phyloP scores from a whole-genome alignment of 208 protist genomes.

The Leishmania martiniquensis region DNA sequence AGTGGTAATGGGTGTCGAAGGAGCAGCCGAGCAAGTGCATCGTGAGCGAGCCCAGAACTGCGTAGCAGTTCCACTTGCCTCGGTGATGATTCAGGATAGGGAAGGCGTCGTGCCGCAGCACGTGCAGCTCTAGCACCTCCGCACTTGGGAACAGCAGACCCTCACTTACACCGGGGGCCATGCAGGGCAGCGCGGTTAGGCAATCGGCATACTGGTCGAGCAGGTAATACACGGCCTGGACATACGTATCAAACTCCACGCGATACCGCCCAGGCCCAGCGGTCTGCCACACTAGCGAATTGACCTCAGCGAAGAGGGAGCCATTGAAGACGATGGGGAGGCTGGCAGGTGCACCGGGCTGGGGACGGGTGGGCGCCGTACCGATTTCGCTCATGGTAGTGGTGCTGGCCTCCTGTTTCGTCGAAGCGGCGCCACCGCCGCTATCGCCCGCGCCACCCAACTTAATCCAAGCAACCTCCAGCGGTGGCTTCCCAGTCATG shows the following conservation, averaged over 20 bases:
- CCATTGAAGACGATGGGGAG: conserved; percentile 52
- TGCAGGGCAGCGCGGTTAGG: conserved; percentile 28
- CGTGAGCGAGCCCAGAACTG: conserved; percentile 80
- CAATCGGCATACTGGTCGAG: conserved; percentile 76
- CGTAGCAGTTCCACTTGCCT: conserved; percentile 87
- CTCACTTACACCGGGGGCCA: conserved; percentile 14
- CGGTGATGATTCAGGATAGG: conserved; percentile 67
- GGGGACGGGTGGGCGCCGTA: neutral
- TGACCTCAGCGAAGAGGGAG: conserved; percentile 30
- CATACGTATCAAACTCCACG: conserved; percentile 84
- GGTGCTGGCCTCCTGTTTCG: neutral
- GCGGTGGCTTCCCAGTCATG: conserved; percentile 22
- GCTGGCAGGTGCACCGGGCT: neutral
- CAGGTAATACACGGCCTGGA: conserved; percentile 75
- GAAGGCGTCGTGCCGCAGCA: conserved; percentile 71
- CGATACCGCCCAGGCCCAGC: conserved; percentile 69
- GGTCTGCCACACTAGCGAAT: conserved; percentile 66
- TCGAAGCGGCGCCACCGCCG: neutral
- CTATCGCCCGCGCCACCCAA: conserved; percentile 8
- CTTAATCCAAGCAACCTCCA: conserved; percentile 33
- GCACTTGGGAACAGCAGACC: conserved; percentile 54
- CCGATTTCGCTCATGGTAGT: neutral
- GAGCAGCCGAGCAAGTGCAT: conserved; percentile 73
- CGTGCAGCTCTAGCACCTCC: conserved; percentile 56
- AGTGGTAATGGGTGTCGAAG: conserved; percentile 72